Evolutionary conservation across 1,284 basidiomycete species (phyloP), one percentile per base, ranked within the genome.

Genomic region (Meripilus lineatus): DNA sequence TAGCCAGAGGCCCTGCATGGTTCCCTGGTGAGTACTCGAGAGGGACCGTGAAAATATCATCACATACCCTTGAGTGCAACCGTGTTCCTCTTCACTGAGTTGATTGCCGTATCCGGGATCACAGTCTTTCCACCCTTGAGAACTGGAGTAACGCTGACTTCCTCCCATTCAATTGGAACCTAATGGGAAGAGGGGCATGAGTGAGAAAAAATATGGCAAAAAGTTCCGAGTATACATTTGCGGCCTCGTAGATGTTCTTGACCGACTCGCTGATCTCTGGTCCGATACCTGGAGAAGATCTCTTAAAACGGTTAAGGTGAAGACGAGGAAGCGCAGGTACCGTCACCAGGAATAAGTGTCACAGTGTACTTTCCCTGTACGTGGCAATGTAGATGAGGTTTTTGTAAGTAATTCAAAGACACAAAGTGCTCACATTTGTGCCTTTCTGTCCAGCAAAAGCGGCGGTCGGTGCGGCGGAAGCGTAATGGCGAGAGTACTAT

Each of bases 121-220:
- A 91, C 90, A 48, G 93, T 96, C 77, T 97, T 97, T 46, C 96
- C 96, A 54, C 86, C 85, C 66, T 92, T 92, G 56, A 97, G 74
- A 50, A 96, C 81, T 15, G 96, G 96, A 15, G 92, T 89, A 44
- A 99, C 96, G 61, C 88, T 90, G 63, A 97, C 94, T 71, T 99
- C 95, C 68, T 99, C 96, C 96, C 96, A 99, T 69, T 91, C 78
- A 59, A 97, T 94, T 42, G 94, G 94, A 22, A 93, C 93, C 89
- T 93, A 49, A n/a, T 36, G 25, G 7, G 11, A 41, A 26, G 23
- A 32, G 10, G 35, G 4, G 41, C 34, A 5, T 48, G 20, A 7
- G 18, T 38, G 48, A 11, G 48, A 32, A 21, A 20, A 7, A 8
- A 11, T 4, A 14, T 13, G 2, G 1, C 2, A 13, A 22, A 7